phyloP scores from a whole-genome alignment of 2,329 filamentous ascomycete genomes.

The Xylaria sp. region DNA sequence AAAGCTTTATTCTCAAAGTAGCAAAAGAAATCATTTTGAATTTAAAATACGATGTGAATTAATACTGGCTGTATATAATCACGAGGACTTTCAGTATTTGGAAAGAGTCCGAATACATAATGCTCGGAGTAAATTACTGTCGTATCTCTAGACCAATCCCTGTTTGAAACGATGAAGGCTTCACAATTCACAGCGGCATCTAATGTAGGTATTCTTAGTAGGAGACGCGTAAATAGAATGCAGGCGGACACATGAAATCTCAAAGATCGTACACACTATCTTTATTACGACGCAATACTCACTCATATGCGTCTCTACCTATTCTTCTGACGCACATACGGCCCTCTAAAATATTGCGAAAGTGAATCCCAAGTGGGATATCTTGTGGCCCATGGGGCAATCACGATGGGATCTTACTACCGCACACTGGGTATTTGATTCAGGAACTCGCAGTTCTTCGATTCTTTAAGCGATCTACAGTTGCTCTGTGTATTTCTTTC shows the following conservation, averaged over 20 bases:
- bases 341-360: neutral
- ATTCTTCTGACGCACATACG: neutral
- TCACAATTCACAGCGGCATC: no score
- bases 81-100: neutral
- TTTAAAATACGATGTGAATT: neutral
- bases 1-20: slow-evolving; percentile 8
- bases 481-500: slow-evolving; percentile 8
- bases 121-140: neutral
- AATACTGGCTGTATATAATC: neutral
- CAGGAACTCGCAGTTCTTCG: neutral
- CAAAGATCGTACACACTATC: no score
- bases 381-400: neutral
- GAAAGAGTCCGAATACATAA: neutral
- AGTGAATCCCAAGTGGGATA: neutral
- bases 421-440: neutral
- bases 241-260: no score
- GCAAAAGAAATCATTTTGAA: slow-evolving; percentile 9
- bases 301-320: neutral
- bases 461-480: neutral
- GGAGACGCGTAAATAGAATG: neutral
- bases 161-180: neutral
- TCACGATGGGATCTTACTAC: neutral
- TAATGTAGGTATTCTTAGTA: neutral
- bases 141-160: neutral
- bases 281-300: neutral